These are phyloP conservation scores for Wickerhamiella sergipiensis DNA, from an alignment of 805 yeast species.

Conservation along the genomic window DNA sequence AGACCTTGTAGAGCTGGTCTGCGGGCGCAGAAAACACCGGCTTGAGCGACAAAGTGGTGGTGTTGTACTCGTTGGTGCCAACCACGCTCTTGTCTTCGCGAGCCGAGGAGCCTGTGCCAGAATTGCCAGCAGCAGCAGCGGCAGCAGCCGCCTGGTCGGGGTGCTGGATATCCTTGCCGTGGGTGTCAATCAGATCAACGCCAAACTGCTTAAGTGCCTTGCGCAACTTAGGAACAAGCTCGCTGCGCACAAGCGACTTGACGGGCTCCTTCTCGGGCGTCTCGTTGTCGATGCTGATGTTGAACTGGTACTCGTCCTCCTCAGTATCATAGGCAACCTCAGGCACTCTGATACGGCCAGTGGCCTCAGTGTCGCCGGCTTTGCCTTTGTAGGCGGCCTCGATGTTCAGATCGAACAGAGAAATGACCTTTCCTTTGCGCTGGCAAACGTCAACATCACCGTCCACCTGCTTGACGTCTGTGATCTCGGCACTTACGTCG, in stretches of 20 bases:
- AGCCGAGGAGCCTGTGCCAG: conserved; percentile 13
- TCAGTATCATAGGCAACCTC: conserved; percentile 91
- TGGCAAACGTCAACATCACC: conserved; percentile 97
- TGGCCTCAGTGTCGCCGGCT: conserved; percentile 24
- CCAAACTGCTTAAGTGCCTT: conserved; percentile 53
- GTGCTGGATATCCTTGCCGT: conserved; percentile 81
- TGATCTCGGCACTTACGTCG: conserved; percentile 25
- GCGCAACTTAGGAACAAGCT: conserved; percentile 61
- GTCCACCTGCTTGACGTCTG: conserved; percentile 46
- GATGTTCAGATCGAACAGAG: conserved; percentile 69
- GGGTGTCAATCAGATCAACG: conserved; percentile 51
- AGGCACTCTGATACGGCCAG: conserved; percentile 73
- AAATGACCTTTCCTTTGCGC: conserved; percentile 91
- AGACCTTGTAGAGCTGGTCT: conserved; percentile 65
- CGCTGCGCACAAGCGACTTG: conserved; percentile 37
- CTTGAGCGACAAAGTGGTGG: conserved; percentile 63
- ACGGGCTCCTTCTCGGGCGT: conserved; percentile 32
- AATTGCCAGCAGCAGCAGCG: conserved; percentile 7
- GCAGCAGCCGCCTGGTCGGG: conserved; percentile 27
- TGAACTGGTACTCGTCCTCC: conserved; percentile 73
- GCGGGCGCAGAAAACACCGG: conserved; percentile 80
- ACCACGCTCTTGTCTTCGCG: conserved; percentile 3
- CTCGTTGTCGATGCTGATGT: conserved; percentile 49
- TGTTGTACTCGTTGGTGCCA: conserved; percentile 48
- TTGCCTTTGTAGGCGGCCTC: conserved; percentile 44